Base-by-base conservation (phyloP, 148 eudicot genomes). In the Vaccinium corymbosum region DNA sequence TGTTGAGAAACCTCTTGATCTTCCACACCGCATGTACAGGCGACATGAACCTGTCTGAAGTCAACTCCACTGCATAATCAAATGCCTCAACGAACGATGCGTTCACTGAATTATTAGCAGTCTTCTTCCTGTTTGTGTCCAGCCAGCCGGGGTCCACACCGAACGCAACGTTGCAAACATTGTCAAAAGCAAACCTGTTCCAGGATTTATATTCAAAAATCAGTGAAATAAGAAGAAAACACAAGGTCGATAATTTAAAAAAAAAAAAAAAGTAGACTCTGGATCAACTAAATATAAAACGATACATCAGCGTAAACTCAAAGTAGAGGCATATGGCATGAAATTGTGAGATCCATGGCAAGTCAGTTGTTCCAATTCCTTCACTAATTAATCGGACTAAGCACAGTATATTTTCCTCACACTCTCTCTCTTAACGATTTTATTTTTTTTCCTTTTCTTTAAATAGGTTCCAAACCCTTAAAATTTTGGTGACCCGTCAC, bases 121-220 rank as follows among this genome's bases (percentile, higher is more conserved):
- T 55, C 9, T 49, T 6, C 3, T 48, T 35, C 13, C 19, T 22
- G 73, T 59, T 76, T 52, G 38, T 76, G 27, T 5, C 35, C 14
- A 79, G 27, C 77, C 77, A 51, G 14, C 42, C 78, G 16, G 83
- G 86, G 72, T 84, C 83, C 19, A 81, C 51, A 38, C 86, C 86
- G 71, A 84, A 84, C 0, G 83, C 83, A 1, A 84, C 86, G n/a
- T 80, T 79, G 38, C 86, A 84, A 3, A 84, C 80, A 52, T 92
- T 92, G 71, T 92, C 92, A 76, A 92, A 92, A 22, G 92, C 87
- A 61, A 92, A 90, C 78, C 83, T 83, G 73, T 27, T 68, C 38
- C 35, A 68, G 17, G 73, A 68, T 68, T 27, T 68, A 12, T 7
- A 27, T 27, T 68, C 0, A 68, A 14, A 68, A 68, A 68, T 17